A percentile compares a stretch with the other conserved stretches of the same genome.
phyloP scores from a whole-genome alignment of 306 rosid species.

The Castanea mollissima region DNA sequence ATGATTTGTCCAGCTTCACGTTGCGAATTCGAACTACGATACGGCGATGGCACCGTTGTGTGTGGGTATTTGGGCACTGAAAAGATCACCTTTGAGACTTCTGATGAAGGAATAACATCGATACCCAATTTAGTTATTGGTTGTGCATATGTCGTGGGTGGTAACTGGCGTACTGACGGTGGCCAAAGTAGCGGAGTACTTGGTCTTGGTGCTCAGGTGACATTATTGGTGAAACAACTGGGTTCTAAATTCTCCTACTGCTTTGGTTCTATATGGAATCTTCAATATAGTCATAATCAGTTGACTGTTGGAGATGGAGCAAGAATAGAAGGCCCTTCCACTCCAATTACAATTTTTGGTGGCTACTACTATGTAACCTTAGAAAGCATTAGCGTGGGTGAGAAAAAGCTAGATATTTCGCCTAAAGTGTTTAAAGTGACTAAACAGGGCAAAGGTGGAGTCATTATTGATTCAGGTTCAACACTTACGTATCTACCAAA shows the following conservation, averaged over 20 bases:
- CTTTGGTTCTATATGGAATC: slow-evolving; percentile 4
- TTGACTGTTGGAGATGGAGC: slow-evolving; percentile 43
- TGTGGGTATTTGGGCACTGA: slow-evolving; percentile 16
- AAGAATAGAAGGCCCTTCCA: slow-evolving; percentile 38
- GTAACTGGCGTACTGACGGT: no score
- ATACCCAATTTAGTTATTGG: slow-evolving; percentile 20
- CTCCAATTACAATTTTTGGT: slow-evolving; percentile 11
- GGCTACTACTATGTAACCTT: slow-evolving; percentile 32
- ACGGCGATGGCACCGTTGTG: slow-evolving; percentile 12
- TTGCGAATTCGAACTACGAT: background rate
- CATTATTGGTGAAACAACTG: slow-evolving; percentile 22
- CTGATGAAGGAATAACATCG: no score
- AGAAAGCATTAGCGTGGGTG: slow-evolving; percentile 16
- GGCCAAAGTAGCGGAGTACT: slow-evolving; percentile 35
- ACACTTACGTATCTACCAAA: slow-evolving; percentile 19
- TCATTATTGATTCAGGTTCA: slow-evolving; percentile 35
- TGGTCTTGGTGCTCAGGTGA: slow-evolving; percentile 22
- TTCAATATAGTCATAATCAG: slow-evolving; percentile 30
- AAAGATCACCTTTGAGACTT: no score
- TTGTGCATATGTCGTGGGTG: slow-evolving; percentile 16
- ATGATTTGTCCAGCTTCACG: slow-evolving; percentile 3
- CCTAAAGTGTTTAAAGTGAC: slow-evolving; percentile 25
- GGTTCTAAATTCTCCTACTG: background rate
- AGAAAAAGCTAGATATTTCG: slow-evolving; percentile 21
- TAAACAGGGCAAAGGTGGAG: slow-evolving; percentile 35